Conservation (phyloP, 148 eudicot genomes). For the Selenicereus undatus region DNA sequence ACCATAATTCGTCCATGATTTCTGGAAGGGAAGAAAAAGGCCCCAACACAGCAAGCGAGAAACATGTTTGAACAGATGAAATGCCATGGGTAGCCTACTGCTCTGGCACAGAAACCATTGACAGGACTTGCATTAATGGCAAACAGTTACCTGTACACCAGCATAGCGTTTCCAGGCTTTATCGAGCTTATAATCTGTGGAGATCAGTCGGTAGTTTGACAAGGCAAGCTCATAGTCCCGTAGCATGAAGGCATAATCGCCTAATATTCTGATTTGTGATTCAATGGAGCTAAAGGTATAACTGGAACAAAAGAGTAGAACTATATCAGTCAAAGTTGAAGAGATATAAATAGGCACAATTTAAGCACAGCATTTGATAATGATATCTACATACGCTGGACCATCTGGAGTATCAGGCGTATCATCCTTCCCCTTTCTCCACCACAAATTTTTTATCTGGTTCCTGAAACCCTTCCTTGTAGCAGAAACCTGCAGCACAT, state of each 20-base stretch:
- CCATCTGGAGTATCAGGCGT: conserved; percentile 60
- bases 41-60: conserved; percentile 7
- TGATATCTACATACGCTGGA: conserved; percentile 48
- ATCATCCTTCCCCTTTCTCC: conserved; percentile 99
- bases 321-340: conserved; percentile 27
- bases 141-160: conserved; percentile 77
- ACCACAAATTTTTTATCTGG: conserved; percentile 97
- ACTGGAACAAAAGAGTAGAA: conserved; percentile 40
- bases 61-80: conserved; percentile 15
- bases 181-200: conserved; percentile 97
- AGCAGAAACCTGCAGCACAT: conserved; percentile 66
- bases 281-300: conserved; percentile 91
- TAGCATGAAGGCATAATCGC: conserved; percentile 96
- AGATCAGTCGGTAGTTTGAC: conserved; percentile 88
- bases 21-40: not conserved
- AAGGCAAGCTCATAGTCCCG: conserved; percentile 94
- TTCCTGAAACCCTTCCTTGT: conserved; percentile 98
- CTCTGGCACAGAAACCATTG: conserved; percentile 3
- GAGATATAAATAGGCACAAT: conserved; percentile 4
- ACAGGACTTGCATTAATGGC: not conserved
- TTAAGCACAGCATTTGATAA: not conserved
- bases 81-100: not conserved
- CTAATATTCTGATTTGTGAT: conserved; percentile 94
- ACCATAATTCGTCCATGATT: not conserved
- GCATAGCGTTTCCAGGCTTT: conserved; percentile 97